These are phyloP conservation scores for Candida pseudoviswanathii DNA, from an alignment of 1,139 yeast species.

Conservation along the genomic window DNA sequence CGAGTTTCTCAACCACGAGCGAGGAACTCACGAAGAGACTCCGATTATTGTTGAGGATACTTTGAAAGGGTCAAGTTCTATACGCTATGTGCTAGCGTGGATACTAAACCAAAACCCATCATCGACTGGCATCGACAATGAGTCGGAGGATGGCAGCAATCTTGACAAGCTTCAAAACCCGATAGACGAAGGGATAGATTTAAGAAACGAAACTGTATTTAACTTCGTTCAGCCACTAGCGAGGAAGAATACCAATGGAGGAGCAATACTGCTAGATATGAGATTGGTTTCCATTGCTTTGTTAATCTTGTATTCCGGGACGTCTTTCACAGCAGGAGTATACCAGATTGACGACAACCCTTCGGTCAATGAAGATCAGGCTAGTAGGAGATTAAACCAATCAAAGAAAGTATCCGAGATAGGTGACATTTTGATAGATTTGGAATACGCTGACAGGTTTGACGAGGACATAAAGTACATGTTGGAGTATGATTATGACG, in stretches of 20 bases:
- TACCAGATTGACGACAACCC: conserved; percentile 15
- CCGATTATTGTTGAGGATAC: conserved; percentile 55
- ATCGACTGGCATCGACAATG: conserved; percentile 24
- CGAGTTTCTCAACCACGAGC: conserved; percentile 47
- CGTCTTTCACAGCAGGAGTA: conserved; percentile 21
- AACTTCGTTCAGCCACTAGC: conserved; percentile 65
- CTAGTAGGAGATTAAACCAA: conserved; percentile 24
- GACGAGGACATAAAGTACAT: conserved; percentile 76
- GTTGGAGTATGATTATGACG: conserved; percentile 59
- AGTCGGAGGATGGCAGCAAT: conserved; percentile 17
- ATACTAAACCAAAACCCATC: conserved; percentile 50
- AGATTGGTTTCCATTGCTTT: conserved; percentile 37
- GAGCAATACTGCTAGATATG: conserved; percentile 56
- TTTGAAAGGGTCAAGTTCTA: conserved; percentile 63
- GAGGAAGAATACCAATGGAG: conserved; percentile 57
- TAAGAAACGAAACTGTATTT: conserved; percentile 54
- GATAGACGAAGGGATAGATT: conserved; percentile 46
- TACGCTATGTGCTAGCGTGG: conserved; percentile 62
- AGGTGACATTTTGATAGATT: conserved; percentile 54
- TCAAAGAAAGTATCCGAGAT: conserved; percentile 39
- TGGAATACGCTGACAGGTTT: conserved; percentile 65
- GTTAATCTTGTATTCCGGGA: conserved; percentile 29
- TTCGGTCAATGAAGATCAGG: conserved; percentile 19
- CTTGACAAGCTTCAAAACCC: conserved; percentile 17
- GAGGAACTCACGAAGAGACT: conserved; percentile 32